Base-by-base conservation (phyloP, 352 stramenopile genomes). In the Plasmopara halstedii region DNA sequence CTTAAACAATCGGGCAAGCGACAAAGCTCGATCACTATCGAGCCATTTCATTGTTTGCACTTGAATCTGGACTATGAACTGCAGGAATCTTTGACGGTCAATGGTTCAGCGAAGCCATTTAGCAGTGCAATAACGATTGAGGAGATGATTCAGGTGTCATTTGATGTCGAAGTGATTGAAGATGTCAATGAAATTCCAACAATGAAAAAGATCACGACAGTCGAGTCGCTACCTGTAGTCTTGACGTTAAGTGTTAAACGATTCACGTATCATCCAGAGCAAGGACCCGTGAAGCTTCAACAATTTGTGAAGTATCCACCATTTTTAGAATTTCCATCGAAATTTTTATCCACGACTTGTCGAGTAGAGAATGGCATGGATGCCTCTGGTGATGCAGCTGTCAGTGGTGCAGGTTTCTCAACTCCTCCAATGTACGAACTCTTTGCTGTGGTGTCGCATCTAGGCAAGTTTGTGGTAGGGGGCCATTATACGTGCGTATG, bases 1-100 rank as follows among this genome's bases (percentile, higher is more conserved):
- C 52, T 88, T 39, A 85, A 84, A 50, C 76, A 88, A 22, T 68
- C 42, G 6, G 78, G 78, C 9, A 82, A 79, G 52, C 79, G 77
- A 32, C 71, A 88, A 34, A 86, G 72, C 43, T 88, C 77, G 11
- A 88, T 88, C 38, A 92, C 78, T 11, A 83, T 92, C 23, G 81
- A 92, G 48, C 76, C 81, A n/a, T 92, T 92, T 43, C 78, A 92
- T 48, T 92, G 78, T 47, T 60, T 92, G 26, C 78, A 92, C 34
- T 51, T 92, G 50, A 88, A 85, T 34, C 59, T 92, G 11, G 75
- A 88, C 20, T 71, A 78, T 44, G 69, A 89, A 35, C 38, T 54
- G 8, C 51, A 53, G 25, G 58, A 69, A 10, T 42, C 58, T 5
- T 62, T 64, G 3, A 60, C 56, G 0, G 58, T 56, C 26, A 79